phyloP scores from a whole-genome alignment of 495 filamentous ascomycete genomes.

The Podospora tetraspora region DNA sequence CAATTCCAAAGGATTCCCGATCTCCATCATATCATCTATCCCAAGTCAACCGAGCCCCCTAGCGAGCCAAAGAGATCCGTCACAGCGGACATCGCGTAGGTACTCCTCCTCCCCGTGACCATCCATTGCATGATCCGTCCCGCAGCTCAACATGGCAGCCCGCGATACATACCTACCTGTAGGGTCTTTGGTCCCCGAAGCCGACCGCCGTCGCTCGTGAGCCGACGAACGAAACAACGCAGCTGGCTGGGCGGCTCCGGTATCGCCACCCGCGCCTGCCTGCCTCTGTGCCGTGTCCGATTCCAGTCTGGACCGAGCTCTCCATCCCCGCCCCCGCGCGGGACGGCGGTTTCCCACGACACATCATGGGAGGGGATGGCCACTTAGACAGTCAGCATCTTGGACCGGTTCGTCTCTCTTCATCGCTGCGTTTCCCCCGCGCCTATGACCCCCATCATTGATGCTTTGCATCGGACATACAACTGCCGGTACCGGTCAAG shows the following conservation, averaged over 20 bases:
- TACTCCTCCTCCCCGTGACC: background rate
- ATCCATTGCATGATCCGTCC: background rate
- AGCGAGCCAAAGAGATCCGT: background rate
- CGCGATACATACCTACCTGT: background rate
- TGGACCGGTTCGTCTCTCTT: background rate
- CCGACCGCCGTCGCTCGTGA: background rate
- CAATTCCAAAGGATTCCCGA: background rate
- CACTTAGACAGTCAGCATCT: background rate
- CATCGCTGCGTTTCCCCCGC: background rate
- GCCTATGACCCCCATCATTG: background rate
- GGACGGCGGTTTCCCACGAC: background rate
- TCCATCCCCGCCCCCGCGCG: background rate
- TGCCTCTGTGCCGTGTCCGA: background rate
- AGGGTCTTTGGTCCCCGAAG: background rate
- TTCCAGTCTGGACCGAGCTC: background rate
- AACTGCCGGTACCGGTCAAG: background rate
- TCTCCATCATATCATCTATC: background rate
- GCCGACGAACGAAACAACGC: background rate
- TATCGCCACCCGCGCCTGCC: background rate
- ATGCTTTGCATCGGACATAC: background rate
- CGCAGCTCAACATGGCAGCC: background rate
- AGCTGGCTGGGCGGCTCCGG: background rate
- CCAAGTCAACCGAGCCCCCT: background rate
- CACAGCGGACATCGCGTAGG: background rate
- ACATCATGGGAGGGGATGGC: background rate